A percentile compares a stretch with the other conserved stretches of the same genome.
phyloP scores from a whole-genome alignment of 257 asterid species.

The Solanum sejunctum region DNA sequence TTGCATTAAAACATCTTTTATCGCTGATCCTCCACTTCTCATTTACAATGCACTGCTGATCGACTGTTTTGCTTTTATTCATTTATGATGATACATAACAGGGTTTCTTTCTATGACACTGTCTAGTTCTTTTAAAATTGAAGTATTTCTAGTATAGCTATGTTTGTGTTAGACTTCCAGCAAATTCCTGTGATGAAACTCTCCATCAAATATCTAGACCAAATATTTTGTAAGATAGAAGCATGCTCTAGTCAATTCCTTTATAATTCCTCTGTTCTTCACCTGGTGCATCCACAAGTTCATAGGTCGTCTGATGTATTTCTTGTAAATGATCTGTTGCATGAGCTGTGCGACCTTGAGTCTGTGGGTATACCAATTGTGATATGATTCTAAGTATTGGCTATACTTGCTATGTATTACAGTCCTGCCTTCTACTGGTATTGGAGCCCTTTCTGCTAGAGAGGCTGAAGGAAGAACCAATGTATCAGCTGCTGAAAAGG shows the following conservation, averaged over 20 bases:
- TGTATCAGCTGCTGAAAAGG: slow-evolving; percentile 83
- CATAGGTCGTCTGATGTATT: neutral
- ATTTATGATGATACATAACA: neutral
- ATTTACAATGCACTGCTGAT: neutral
- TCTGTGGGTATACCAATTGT: neutral
- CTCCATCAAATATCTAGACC: neutral
- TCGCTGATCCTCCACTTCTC: neutral
- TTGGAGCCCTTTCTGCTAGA: slow-evolving; percentile 94
- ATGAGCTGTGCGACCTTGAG: neutral
- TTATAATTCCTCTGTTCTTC: neutral
- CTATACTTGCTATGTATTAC: slow-evolving; percentile 12
- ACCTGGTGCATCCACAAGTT: neutral
- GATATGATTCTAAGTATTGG: neutral
- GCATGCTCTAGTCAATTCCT: neutral
- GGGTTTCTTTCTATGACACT: neutral
- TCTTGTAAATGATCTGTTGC: neutral
- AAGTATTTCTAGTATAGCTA: neutral
- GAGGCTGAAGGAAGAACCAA: slow-evolving; percentile 97
- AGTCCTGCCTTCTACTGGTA: slow-evolving; percentile 83
- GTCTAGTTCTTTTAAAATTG: neutral
- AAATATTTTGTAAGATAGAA: neutral
- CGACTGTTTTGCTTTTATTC: neutral
- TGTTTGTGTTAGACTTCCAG: neutral
- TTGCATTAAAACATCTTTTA: neutral
- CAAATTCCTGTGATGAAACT: neutral